Conservation (phyloP, 305 asterid species). For the Fraxinus sp. region DNA sequence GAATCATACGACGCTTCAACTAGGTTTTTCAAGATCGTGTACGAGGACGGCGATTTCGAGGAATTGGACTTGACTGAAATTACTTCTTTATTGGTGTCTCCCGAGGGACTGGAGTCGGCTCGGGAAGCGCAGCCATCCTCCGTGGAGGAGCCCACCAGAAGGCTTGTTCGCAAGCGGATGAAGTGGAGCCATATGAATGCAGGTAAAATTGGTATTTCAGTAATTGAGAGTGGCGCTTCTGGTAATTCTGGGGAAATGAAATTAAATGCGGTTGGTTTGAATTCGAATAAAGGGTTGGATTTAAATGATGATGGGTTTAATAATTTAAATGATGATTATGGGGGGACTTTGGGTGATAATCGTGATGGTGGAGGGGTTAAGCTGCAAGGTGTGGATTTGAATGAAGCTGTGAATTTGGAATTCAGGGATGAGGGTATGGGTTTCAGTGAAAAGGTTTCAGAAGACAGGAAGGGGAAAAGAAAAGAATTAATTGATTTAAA, state of each 20-base stretch:
- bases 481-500: slow-evolving; percentile 68
- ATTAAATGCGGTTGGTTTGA: slow-evolving; percentile 38
- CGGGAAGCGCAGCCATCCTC: slow-evolving; percentile 19
- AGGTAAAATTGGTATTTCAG: slow-evolving; percentile 29
- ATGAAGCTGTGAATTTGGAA: slow-evolving; percentile 38
- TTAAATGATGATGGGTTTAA: slow-evolving; percentile 36
- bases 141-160: slow-evolving; percentile 26
- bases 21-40: slow-evolving; percentile 56
- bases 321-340: slow-evolving; percentile 27
- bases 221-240: slow-evolving; percentile 26
- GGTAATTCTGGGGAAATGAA: slow-evolving; percentile 33
- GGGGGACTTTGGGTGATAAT: slow-evolving; percentile 18
- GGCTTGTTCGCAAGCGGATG: slow-evolving; percentile 36
- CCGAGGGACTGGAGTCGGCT: slow-evolving; percentile 15
- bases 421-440: slow-evolving; percentile 29
- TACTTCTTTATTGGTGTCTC: slow-evolving; percentile 37
- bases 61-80: slow-evolving; percentile 48
- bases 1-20: slow-evolving; percentile 48
- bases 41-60: slow-evolving; percentile 71
- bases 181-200: slow-evolving; percentile 43
- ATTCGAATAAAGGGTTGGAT: slow-evolving; percentile 54
- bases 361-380: slow-evolving; percentile 31
- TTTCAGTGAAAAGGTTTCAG: slow-evolving; percentile 20
- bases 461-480: slow-evolving; percentile 26
- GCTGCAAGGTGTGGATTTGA: slow-evolving; percentile 48